Percentiles rank a stretch among this genome's conserved stretches.
These are phyloP conservation scores for Scleroderma bovista DNA, from an alignment of 768 basidiomycete species.

Conservation along the genomic window DNA sequence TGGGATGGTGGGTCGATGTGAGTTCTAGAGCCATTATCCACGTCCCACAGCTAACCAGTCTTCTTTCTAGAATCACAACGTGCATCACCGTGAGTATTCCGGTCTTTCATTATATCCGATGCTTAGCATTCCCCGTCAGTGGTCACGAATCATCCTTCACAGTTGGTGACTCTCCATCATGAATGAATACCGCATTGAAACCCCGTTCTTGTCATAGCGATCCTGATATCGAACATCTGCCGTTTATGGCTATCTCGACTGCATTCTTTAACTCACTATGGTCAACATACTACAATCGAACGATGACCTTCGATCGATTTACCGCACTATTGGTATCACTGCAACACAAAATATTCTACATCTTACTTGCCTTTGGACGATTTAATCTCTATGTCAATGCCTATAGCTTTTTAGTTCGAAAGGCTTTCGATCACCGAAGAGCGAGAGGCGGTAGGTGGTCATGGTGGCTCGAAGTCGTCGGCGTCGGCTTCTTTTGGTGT, in stretches of 20 bases:
- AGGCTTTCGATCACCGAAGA: constrained; percentile 57
- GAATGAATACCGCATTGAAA: background rate
- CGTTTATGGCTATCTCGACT: constrained; percentile 92
- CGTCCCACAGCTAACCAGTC: background rate
- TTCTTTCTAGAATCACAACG: constrained; percentile 74
- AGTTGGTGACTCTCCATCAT: constrained; percentile 45
- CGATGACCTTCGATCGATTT: constrained; percentile 72
- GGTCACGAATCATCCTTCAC: constrained; percentile 95
- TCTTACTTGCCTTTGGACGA: constrained; percentile 83
- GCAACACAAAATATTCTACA: constrained; percentile 91
- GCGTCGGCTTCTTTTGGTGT: constrained; percentile 78
- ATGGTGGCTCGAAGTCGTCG: constrained; percentile 70
- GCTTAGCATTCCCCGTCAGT: constrained; percentile 41
- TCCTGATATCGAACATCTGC: constrained; percentile 82
- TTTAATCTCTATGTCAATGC: constrained; percentile 94
- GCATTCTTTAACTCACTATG: constrained; percentile 81
- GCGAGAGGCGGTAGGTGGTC: constrained; percentile 71
- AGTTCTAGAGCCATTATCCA: constrained; percentile 32
- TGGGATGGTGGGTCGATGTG: constrained; percentile 98
- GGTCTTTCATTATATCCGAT: background rate
- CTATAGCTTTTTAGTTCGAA: constrained; percentile 67
- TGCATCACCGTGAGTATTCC: constrained; percentile 79
- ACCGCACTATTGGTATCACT: constrained; percentile 59
- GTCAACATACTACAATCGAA: constrained; percentile 92
- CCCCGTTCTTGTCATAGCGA: constrained; percentile 41